Evolutionary conservation across 1,284 basidiomycete genomes (phyloP), one percentile per base, ranked within the genome.

Genomic region (Ustilago esculenta): DNA sequence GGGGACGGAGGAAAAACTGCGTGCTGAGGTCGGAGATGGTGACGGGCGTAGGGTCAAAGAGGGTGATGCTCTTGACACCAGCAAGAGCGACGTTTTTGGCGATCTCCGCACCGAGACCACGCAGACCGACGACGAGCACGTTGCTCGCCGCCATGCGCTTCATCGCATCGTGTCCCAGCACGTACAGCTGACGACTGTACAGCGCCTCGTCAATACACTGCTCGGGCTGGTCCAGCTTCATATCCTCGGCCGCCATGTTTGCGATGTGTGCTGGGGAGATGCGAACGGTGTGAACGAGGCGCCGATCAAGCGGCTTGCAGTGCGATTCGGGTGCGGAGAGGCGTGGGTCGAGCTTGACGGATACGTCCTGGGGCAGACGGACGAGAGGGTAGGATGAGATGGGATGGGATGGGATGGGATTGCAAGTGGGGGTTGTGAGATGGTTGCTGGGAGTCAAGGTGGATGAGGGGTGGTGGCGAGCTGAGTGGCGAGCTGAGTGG

Each of bases 71-170:
- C 85, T 98, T 98, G 56, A 99, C 96, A 65, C 96, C 96, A 43
- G 96, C 96, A 43, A 99, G 86, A 43, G 89, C 90, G 51, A 98
- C 87, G 81, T 99, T 93, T 86, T 99, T 99, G 68, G 96, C 95
- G 79, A 98, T 96, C 84, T 99, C 96, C 55, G 92, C 92, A 59
- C 96, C 96, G 59, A 98, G 85, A 67, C 96, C 96, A 72, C 91
- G 90, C 82, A 95, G 84, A 27, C 96, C 96, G 39, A 97, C 90
- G 73, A 99, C 89, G 65, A 99, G 88, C 42, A 98, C 91, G 82
- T 97, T 96, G 53, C 94, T 98, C 24, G 88, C 86, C 8, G 96
- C 95, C 96, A 99, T 98, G 81, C 90, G 91, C 87, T 97, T 97
- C 96, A 98, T 98, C 40, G 95, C 95, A 69, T 81, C 80, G 66